Conservation (phyloP, 1,284 basidiomycete genomes). For the Omphalotus olearius region DNA sequence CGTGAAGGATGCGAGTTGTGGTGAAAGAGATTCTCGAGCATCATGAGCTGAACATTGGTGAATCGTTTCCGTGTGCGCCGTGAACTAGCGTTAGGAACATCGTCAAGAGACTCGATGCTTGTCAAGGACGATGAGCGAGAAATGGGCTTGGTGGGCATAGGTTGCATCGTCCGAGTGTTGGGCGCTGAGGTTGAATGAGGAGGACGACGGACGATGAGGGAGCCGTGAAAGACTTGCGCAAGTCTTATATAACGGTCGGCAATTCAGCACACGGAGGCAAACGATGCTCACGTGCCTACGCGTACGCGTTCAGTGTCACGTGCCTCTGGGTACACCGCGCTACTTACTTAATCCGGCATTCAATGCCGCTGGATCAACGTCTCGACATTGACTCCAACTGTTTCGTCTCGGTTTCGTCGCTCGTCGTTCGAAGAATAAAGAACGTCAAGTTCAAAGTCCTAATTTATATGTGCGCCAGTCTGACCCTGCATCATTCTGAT, state of each 20-base stretch:
- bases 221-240: background rate
- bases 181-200: background rate
- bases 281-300: background rate
- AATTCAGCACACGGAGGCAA: background rate
- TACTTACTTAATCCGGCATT: background rate
- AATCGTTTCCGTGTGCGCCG: conserved; percentile 67
- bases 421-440: too few species aligned
- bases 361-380: too few species aligned
- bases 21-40: conserved; percentile 70
- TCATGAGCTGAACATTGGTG: conserved; percentile 59
- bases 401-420: too few species aligned
- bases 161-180: background rate
- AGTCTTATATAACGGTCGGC: background rate
- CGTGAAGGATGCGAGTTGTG: conserved; percentile 66
- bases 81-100: conserved; percentile 24
- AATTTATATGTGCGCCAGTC: too few species aligned
- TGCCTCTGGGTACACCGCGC: background rate
- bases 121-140: conserved; percentile 44
- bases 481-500: too few species aligned
- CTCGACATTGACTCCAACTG: too few species aligned
- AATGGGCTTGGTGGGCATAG: conserved; percentile 26
- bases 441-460: too few species aligned
- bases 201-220: background rate
- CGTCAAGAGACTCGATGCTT: conserved; percentile 39
- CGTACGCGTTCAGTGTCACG: background rate